A percentile compares a stretch with the other conserved stretches of the same genome.
Evolutionary conservation across 371 early-diverging fungal species (phyloP).

Genomic region (Lichtheimia hyalospora): DNA sequence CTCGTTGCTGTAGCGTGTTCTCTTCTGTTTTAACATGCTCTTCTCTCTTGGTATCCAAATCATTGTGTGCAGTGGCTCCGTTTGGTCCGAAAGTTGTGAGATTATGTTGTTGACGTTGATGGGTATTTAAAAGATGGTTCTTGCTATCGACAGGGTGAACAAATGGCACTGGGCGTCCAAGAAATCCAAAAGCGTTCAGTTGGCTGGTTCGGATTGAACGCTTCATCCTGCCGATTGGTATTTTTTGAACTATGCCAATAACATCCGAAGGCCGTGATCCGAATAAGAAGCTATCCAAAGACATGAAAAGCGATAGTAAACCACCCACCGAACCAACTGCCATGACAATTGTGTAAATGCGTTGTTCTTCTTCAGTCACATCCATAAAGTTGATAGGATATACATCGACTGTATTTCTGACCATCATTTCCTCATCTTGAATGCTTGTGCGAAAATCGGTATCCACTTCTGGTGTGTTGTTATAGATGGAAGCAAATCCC

Average conservation of each 20-base stretch:
- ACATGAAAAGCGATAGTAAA: background rate
- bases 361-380: background rate
- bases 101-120: too few species aligned
- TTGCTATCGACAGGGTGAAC: background rate
- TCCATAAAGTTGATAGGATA: background rate
- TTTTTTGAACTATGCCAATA: background rate
- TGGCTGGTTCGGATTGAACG: background rate
- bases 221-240: background rate
- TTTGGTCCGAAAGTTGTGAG: too few species aligned
- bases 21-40: too few species aligned
- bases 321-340: background rate
- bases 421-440: background rate
- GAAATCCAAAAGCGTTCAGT: constrained; percentile 6
- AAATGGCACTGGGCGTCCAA: background rate
- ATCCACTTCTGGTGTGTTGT: background rate
- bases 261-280: background rate
- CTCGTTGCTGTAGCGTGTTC: too few species aligned
- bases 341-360: background rate
- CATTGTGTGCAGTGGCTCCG: too few species aligned
- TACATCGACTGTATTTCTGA: background rate
- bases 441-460: background rate
- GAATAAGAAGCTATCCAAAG: background rate
- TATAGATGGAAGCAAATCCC: background rate
- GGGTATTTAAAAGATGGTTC: background rate
- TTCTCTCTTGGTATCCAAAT: too few species aligned